Evolutionary conservation across 1,284 basidiomycete genomes (phyloP), one percentile per base, ranked within the genome.

Genomic region (Fistulinella staudtii): DNA sequence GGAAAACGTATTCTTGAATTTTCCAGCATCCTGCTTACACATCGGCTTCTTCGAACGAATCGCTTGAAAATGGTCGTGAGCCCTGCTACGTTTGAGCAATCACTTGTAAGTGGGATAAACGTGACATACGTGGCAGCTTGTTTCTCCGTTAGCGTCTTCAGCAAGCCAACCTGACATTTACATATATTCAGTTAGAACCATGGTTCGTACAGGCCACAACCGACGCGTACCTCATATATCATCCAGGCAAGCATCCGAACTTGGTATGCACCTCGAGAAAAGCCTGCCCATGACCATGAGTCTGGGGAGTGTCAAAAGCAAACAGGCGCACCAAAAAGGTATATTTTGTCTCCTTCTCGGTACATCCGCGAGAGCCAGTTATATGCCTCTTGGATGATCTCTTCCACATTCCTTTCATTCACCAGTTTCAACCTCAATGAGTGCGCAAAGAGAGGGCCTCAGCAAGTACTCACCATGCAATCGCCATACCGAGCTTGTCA

Each of bases 291-390:
- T 13, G 18, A 17, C 11, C 15, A 18, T 33, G 8, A 33, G 31
- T 8, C 10, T 7, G 7, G 3, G 3, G 4, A 30, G 28, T 10
- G n/a, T n/a, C 13, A n/a, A 14, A 14, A 17, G 3, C 8, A 24
- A 8, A 3, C 0, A 1, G 22, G 17, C 1, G 23, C 38, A 71
- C 72, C 72, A 45, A 75, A 73, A 3, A 73, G 52, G 43, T 61
- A 73, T 33, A 75, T 73, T 9, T 51, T 52, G 44, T 73, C 72
- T 1, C 69, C 68, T n/a, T 54, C 49, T 20, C 52, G 33, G 46
- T 73, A 73, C 21, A 45, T 55, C 18, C 64, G 59, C 3, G 69
- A 58, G 5, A 74, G 45, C 73, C 72, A 74, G 21, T 4, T 8
- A n/a, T 73, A 73, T 10, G 69, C 70, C 10, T 53, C 54, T 4